These are phyloP conservation scores for Fusarium chuoi DNA, from an alignment of 2,329 filamentous ascomycete species.

Conservation along the genomic window DNA sequence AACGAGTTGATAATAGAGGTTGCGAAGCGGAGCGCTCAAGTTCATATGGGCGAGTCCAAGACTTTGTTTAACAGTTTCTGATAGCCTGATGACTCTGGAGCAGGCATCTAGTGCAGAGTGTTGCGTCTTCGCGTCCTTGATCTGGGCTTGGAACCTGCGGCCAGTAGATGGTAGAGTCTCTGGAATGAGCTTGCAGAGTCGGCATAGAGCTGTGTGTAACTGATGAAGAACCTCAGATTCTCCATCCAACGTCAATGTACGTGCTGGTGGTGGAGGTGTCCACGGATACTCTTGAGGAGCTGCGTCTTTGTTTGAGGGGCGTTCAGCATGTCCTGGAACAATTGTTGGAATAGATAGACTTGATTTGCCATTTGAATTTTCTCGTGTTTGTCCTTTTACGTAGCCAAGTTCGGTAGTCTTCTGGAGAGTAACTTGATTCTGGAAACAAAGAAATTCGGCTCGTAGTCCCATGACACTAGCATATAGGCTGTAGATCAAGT, in stretches of 20 bases:
- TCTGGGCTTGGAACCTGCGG: neutral
- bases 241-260: neutral
- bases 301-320: neutral
- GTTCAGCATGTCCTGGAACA: neutral
- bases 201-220: neutral
- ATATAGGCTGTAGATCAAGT: neutral
- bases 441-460: neutral
- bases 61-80: neutral
- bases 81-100: neutral
- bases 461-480: neutral
- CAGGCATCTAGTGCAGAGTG: neutral
- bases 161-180: neutral
- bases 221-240: neutral
- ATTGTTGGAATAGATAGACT: neutral
- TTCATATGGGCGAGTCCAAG: neutral
- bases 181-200: neutral
- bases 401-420: neutral
- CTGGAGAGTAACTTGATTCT: neutral
- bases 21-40: neutral
- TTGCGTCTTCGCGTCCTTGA: neutral
- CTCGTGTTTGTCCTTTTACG: neutral
- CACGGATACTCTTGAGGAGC: neutral
- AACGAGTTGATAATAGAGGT: neutral
- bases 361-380: rapidly evolving
- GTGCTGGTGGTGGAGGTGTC: neutral